A percentile compares a stretch with the other conserved stretches of the same genome.
Evolutionary conservation across 2,329 filamentous ascomycete species (phyloP).

Genomic region (Colletotrichum noveboracense): DNA sequence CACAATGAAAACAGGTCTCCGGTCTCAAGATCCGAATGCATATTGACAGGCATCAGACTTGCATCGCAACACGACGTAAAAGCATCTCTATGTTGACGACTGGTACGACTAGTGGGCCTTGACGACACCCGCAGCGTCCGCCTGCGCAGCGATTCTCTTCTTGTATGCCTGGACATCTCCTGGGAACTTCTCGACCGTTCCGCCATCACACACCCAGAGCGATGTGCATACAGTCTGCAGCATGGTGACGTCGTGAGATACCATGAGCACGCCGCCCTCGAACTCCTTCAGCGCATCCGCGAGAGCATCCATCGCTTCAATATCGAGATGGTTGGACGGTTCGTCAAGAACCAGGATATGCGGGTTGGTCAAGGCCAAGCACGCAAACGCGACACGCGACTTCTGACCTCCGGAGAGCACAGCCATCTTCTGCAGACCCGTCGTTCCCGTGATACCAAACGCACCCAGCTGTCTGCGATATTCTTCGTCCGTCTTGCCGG

Average conservation of each 20-base stretch:
- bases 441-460: constrained; percentile 90
- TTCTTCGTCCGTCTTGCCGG: constrained; percentile 92
- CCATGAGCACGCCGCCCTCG: constrained; percentile 96
- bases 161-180: constrained; percentile 97
- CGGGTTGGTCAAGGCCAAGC: constrained; percentile 88
- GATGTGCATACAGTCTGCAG: constrained; percentile 93
- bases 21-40: not conserved
- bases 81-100: not conserved
- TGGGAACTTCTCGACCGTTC: constrained; percentile 93
- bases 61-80: not conserved
- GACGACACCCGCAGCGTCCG: constrained; percentile 86
- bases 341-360: constrained; percentile 98
- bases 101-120: constrained; percentile 56
- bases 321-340: constrained; percentile 97
- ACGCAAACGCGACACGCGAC: constrained; percentile 98
- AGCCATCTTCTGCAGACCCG: constrained; percentile 94
- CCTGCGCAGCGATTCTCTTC: constrained; percentile 91
- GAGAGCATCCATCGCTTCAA: constrained; percentile 98
- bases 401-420: constrained; percentile 96
- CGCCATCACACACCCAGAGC: constrained; percentile 95
- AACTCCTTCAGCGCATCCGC: constrained; percentile 84
- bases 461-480: constrained; percentile 95
- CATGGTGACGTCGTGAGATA: constrained; percentile 99
- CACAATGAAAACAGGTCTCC: not conserved
- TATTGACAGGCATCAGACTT: not conserved